These are phyloP conservation scores for Avena insularis DNA, from an alignment of 176 grass and related monocot species.

Conservation along the genomic window DNA sequence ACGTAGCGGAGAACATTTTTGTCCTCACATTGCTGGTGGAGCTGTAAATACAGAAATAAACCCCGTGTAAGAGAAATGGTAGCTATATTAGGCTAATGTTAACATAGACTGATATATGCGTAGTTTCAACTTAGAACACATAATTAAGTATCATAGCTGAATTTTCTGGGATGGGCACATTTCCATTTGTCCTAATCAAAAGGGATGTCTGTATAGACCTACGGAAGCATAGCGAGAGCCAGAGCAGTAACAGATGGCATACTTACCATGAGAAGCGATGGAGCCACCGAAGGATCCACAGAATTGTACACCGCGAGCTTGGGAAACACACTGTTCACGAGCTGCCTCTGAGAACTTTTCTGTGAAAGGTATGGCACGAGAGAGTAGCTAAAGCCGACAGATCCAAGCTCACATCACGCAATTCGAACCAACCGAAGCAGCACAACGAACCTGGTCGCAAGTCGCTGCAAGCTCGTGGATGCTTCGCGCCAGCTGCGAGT, in stretches of 20 bases:
- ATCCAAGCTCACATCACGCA: constrained; percentile 49
- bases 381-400: constrained; percentile 52
- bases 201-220: background rate
- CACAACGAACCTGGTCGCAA: constrained; percentile 82
- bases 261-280: constrained; percentile 96
- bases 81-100: background rate
- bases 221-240: background rate
- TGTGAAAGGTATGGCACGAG: constrained; percentile 40
- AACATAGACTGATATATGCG: background rate
- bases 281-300: constrained; percentile 98
- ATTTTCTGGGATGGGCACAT: background rate
- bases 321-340: constrained; percentile 89
- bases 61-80: background rate
- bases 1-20: constrained; percentile 93
- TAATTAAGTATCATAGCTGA: constrained; percentile 24
- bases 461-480: constrained; percentile 96
- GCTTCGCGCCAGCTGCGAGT: constrained; percentile 90
- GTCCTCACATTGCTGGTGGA: constrained; percentile 98
- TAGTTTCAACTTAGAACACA: background rate
- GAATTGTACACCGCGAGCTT: constrained; percentile 99
- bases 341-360: constrained; percentile 98
- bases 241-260: constrained; percentile 12
- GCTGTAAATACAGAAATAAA: constrained; percentile 64
- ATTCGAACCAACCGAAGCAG: constrained; percentile 46
- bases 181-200: constrained; percentile 7